These are phyloP conservation scores for Trichosporon coremiiforme DNA, from an alignment of 1,284 basidiomycete genomes.

Conservation along the genomic window DNA sequence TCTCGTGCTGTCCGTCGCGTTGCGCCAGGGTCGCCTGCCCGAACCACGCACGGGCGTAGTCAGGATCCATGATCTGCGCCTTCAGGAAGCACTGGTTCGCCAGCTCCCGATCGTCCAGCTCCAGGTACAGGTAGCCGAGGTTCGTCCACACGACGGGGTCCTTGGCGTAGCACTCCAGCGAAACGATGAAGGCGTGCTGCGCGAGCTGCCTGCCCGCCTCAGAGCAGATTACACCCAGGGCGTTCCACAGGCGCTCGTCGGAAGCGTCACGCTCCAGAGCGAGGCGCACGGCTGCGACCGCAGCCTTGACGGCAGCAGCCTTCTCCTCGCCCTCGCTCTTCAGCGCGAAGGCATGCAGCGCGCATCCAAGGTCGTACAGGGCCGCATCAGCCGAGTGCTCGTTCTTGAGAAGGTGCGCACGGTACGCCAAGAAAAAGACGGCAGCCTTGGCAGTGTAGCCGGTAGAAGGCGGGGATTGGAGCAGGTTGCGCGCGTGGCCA, in stretches of 20 bases:
- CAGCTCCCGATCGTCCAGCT: slow-evolving; percentile 76
- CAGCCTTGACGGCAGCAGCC: slow-evolving; percentile 60
- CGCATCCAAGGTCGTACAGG: slow-evolving; percentile 75
- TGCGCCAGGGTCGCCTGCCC: slow-evolving; percentile 85
- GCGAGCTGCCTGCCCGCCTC: slow-evolving; percentile 58
- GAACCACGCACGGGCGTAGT: slow-evolving; percentile 87
- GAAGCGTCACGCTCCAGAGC: slow-evolving; percentile 75
- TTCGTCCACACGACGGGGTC: slow-evolving; percentile 81
- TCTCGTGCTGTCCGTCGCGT: slow-evolving; percentile 64
- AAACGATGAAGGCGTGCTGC: slow-evolving; percentile 90
- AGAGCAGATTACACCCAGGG: slow-evolving; percentile 50
- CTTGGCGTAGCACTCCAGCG: slow-evolving; percentile 82
- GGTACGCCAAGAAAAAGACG: slow-evolving; percentile 70
- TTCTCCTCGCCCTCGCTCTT: slow-evolving; percentile 44
- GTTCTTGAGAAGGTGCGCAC: slow-evolving; percentile 68
- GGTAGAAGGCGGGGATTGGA: slow-evolving; percentile 35
- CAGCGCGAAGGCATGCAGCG: slow-evolving; percentile 63
- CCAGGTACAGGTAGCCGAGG: slow-evolving; percentile 86
- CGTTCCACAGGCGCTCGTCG: slow-evolving; percentile 78
- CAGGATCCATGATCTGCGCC: slow-evolving; percentile 89
- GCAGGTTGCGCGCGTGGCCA: slow-evolving; percentile 45
- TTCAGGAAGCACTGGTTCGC: slow-evolving; percentile 84
- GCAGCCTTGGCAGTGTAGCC: slow-evolving; percentile 63
- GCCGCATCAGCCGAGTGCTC: slow-evolving; percentile 64
- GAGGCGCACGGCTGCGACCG: slow-evolving; percentile 68